A percentile compares a stretch with the other conserved stretches of the same genome.
Evolutionary conservation across 805 yeast species (phyloP).

Genomic region (Cephaloascus fragrans): DNA sequence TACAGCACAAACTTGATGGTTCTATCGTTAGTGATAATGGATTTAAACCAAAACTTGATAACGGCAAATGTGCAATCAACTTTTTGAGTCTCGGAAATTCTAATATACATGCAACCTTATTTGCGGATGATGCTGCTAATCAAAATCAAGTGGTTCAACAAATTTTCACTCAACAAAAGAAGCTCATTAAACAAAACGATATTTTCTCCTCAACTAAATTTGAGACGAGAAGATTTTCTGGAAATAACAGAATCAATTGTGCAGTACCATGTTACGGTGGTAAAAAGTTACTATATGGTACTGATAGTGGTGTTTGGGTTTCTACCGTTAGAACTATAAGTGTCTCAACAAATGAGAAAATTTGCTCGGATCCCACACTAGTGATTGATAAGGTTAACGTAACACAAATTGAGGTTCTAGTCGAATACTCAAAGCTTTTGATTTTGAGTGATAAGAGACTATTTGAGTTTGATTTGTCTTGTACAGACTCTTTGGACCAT

Average conservation of each 20-base stretch:
- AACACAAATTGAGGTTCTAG: constrained; percentile 83
- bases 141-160: constrained; percentile 77
- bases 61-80: constrained; percentile 36
- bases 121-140: constrained; percentile 44
- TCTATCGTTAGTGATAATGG: constrained; percentile 16
- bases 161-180: constrained; percentile 69
- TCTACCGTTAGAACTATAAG: constrained; percentile 57
- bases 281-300: constrained; percentile 79
- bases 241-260: constrained; percentile 73
- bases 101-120: constrained; percentile 44
- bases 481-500: constrained; percentile 38
- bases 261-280: constrained; percentile 95
- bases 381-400: constrained; percentile 69
- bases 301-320: constrained; percentile 83
- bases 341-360: constrained; percentile 35
- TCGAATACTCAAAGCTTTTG: constrained; percentile 78
- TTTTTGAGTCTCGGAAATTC: constrained; percentile 44
- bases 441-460: constrained; percentile 76
- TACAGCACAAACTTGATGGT: constrained; percentile 22
- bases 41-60: constrained; percentile 14
- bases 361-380: constrained; percentile 64
- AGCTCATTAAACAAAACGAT: constrained; percentile 61
- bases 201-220: constrained; percentile 71
- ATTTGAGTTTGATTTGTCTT: constrained; percentile 60
- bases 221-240: constrained; percentile 67